Conservation (phyloP, 1,284 basidiomycete species). For the Mrakiaceae sp. region DNA sequence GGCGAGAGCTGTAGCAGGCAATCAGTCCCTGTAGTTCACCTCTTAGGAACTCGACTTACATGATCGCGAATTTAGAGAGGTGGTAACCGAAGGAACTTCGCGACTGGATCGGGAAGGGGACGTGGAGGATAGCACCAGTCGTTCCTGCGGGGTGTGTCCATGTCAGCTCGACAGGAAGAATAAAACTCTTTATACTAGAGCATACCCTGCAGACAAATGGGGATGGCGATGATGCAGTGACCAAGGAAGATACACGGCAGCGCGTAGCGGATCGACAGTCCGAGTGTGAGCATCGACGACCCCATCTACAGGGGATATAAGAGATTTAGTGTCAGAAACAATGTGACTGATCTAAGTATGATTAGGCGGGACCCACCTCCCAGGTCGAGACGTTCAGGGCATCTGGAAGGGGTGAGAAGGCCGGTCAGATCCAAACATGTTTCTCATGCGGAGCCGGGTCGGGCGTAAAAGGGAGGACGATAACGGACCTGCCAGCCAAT, state of each 20-base stretch:
- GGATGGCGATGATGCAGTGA: conserved; percentile 13
- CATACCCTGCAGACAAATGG: conserved; percentile 5
- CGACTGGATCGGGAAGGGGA: conserved; percentile 59
- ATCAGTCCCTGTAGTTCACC: too few species aligned
- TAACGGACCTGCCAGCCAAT: neutral
- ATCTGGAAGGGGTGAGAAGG: neutral
- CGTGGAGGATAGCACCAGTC: conserved; percentile 48
- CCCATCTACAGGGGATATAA: conserved; percentile 7
- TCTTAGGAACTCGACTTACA: conserved; percentile 25
- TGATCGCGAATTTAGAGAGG: conserved; percentile 54
- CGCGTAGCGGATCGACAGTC: conserved; percentile 2
- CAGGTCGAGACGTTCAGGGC: neutral
- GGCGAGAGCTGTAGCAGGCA: conserved; percentile 39
- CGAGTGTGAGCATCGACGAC: conserved; percentile 1
- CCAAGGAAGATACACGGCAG: conserved; percentile 13
- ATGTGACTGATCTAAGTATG: neutral
- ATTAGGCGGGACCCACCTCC: neutral
- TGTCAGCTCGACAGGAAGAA: neutral
- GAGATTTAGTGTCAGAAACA: neutral
- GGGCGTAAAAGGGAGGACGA: neutral
- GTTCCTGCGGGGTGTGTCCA: neutral
- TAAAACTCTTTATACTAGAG: too few species aligned
- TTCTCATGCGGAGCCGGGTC: neutral
- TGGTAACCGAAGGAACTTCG: conserved; percentile 69
- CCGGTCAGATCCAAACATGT: neutral